Percentiles rank a stretch among this genome's conserved stretches.
Conservation (phyloP, 2,329 filamentous ascomycete species). For the Arthrobotrys entomopaga region DNA sequence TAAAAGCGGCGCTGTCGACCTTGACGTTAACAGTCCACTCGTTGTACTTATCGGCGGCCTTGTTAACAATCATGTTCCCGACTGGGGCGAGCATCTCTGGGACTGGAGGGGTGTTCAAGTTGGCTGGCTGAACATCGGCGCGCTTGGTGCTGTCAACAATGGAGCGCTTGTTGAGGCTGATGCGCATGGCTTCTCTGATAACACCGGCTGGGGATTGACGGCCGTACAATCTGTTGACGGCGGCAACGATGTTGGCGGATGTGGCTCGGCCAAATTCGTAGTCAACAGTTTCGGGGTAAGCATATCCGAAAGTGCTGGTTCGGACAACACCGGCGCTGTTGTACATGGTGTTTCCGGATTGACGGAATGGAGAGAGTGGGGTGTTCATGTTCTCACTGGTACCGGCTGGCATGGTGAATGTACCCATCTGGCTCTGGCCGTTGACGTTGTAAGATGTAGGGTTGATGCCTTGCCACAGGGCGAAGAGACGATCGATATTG, state of each 20-base stretch:
- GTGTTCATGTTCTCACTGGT: conserved; percentile 54
- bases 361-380: conserved; percentile 57
- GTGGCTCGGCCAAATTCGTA: conserved; percentile 58
- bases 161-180: conserved; percentile 62
- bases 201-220: conserved; percentile 15
- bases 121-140: conserved; percentile 6
- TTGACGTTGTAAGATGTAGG: conserved; percentile 5
- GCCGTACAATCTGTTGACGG: conserved; percentile 27
- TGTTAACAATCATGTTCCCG: conserved; percentile 21
- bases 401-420: conserved; percentile 18
- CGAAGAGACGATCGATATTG: conserved; percentile 73
- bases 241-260: conserved; percentile 46
- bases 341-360: conserved; percentile 46
- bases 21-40: conserved; percentile 62
- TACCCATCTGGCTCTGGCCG: conserved; percentile 6
- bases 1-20: conserved; percentile 60
- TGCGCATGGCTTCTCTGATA: conserved; percentile 64
- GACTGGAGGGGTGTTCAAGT: conserved; percentile 23
- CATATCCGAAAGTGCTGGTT: conserved; percentile 75
- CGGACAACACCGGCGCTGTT: conserved; percentile 24
- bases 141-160: neutral
- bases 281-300: conserved; percentile 73
- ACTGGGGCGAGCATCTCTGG: conserved; percentile 12
- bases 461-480: conserved; percentile 74
- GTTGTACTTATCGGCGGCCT: conserved; percentile 56